Percentiles rank a stretch among this genome's conserved stretches.
Evolutionary conservation across 345 rosid species (phyloP).

Genomic region (Mangifera indica): DNA sequence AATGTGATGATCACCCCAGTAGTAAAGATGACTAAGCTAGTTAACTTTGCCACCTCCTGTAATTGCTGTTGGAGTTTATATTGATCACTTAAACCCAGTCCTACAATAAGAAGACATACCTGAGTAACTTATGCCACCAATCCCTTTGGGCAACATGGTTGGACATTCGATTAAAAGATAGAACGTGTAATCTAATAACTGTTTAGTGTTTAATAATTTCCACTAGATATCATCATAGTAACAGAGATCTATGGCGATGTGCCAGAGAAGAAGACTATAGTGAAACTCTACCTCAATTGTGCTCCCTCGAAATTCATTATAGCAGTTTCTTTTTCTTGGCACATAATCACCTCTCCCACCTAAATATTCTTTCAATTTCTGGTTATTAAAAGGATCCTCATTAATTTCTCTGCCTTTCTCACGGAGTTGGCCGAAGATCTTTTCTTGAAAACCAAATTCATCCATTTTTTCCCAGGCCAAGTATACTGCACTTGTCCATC

Average conservation of each 20-base stretch:
- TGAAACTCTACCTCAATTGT: constrained; percentile 16
- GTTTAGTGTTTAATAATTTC: too few species aligned
- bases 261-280: constrained; percentile 29
- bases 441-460: neutral
- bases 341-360: constrained; percentile 12
- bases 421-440: constrained; percentile 8
- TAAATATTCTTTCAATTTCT: neutral
- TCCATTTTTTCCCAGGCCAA: constrained; percentile 1
- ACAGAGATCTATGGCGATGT: constrained; percentile 28
- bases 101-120: constrained; percentile 17
- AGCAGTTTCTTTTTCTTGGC: neutral
- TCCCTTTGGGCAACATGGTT: constrained; percentile 22
- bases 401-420: neutral
- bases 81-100: neutral
- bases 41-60: too few species aligned
- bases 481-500: neutral
- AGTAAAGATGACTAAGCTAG: too few species aligned
- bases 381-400: rapidly evolving
- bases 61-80: neutral
- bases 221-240: constrained; percentile 3
- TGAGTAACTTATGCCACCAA: constrained; percentile 14
- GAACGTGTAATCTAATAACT: constrained; percentile 15
- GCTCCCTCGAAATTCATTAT: constrained; percentile 2
- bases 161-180: constrained; percentile 7
- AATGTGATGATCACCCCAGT: too few species aligned